Evolutionary conservation across 1,284 basidiomycete species (phyloP).

Genomic region (Pterulicium gracile): DNA sequence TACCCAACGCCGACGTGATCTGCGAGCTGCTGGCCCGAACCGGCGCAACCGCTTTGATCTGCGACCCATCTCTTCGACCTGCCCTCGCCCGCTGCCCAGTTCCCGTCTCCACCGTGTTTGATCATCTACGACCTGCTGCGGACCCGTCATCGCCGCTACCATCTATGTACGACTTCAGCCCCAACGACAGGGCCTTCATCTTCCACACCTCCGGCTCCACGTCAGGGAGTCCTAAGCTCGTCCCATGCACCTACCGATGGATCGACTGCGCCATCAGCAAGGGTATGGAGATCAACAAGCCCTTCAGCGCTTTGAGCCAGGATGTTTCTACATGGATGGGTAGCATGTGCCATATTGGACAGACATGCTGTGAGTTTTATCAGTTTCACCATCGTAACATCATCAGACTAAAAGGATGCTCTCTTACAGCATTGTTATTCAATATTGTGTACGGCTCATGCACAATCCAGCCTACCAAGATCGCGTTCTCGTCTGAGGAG

Average conservation of each 20-base stretch:
- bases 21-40: conserved; percentile 50
- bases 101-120: conserved; percentile 33
- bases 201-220: conserved; percentile 71
- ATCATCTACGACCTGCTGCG: conserved; percentile 24
- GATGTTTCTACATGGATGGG: conserved; percentile 65
- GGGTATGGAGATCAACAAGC: conserved; percentile 38
- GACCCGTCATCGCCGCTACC: conserved; percentile 29
- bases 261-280: conserved; percentile 44
- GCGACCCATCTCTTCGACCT: conserved; percentile 35
- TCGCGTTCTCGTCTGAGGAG: conserved; percentile 56
- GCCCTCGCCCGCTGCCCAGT: conserved; percentile 30
- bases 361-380: conserved; percentile 46
- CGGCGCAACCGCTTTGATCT: conserved; percentile 47
- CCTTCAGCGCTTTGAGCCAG: conserved; percentile 35
- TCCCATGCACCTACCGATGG: conserved; percentile 57
- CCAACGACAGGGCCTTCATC: conserved; percentile 44
- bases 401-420: conserved; percentile 11
- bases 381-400: conserved; percentile 9
- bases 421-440: conserved; percentile 50
- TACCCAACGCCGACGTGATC: conserved; percentile 58
- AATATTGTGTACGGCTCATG: conserved; percentile 59
- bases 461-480: conserved; percentile 54
- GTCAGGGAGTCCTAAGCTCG: conserved; percentile 63
- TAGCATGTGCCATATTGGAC: conserved; percentile 62
- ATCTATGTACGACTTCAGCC: conserved; percentile 24